Evolutionary conservation across 225 moss, liverwort and hornwort species (phyloP), one percentile per base, ranked within the genome.

Genomic region (Physcomitrellopsis africana): DNA sequence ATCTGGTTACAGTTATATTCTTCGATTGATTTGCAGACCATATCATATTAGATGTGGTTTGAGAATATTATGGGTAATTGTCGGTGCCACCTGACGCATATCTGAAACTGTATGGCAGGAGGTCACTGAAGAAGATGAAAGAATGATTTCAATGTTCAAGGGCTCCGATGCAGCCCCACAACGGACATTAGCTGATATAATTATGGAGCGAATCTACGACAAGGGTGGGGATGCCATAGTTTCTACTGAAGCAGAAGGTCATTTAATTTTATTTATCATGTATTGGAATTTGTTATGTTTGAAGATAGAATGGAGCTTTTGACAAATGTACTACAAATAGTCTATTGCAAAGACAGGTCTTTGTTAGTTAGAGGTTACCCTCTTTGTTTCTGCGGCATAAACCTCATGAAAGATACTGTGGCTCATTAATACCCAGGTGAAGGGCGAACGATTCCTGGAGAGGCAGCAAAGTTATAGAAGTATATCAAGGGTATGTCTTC

Each of bases 151-250:
- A 59, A 91, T 92, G 92, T 95, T 99, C 41, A 92, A 93, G 92
- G 85, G 87, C 17, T 79, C 90, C 14, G 86, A 95, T 84, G 74
- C 88, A 63, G 85, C 86, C 56, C 99, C 93, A 13, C 92, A 92
- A 72, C 89, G 86, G 59, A 95, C 87, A 46, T 75, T 95, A 65
- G 86, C 95, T 42, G 95, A 99, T 73, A 86, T 95, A 58, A 95
- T 95, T 23, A 95, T 99, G 92, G 92, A 99, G 70, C 92, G 99
- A 9, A 93, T 99, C 62, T 90, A 86, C 60, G 95, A 91, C 37
- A 93, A 90, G 84, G 87, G 86, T 22, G 84, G 86, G 10, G 87
- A 81, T 73, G 72, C 76, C 63, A 78, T 70, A 57, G 83, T 32
- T 60, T 52, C 19, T 58, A 76, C 75, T 84, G 92, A 89, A 48